Base-by-base conservation (phyloP, 495 filamentous ascomycete genomes). In the Neurospora hispaniola region DNA sequence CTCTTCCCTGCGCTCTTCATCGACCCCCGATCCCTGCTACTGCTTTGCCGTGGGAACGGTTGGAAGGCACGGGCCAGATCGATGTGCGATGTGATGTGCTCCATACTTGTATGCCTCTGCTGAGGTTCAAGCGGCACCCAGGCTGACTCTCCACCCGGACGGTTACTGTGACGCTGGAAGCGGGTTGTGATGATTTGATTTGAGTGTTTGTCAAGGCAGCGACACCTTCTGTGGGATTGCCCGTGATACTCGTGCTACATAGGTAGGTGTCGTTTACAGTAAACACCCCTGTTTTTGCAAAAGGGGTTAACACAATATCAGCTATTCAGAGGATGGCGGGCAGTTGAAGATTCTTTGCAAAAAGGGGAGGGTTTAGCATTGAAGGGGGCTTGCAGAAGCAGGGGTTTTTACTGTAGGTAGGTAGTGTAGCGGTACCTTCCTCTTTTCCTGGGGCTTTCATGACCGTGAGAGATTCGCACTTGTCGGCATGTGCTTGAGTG, bases 21-120 rank as follows among this genome's bases (percentile, higher is more conserved):
- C 14, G 27, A 66, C 54, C 27, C 23, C 54, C 12, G 27, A 35
- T 66, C 54, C 54, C 14, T 66, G 27, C 54, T 27, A 66, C 14
- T 66, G 70, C 76, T 75, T 71, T 71, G 76, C 70, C 31, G 68
- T 73, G 74, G 74, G 69, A 69, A 69, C 73, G 68, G 73, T 70
- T 74, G 73, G 71, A n/a, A 68, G 73, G 71, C 62, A 70, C 27
- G 71, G 68, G 54, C 54, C 54, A 66, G 54, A 66, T 66, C 54
- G 54, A 66, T 66, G 54, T 66, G 54, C 54, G 54, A 66, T 66
- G 27, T 66, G 54, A 66, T 66, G 54, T 66, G 54, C 54, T 66
- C 54, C 54, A 62, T 62, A n/a, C n/a, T n/a, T n/a, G n/a, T n/a
- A 27, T 62, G 54, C 54, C 54, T 62, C 54, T 62, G 23, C 23